Evolutionary conservation across 768 basidiomycete species (phyloP).

Genomic region (Trichaptum fuscoviolaceum): DNA sequence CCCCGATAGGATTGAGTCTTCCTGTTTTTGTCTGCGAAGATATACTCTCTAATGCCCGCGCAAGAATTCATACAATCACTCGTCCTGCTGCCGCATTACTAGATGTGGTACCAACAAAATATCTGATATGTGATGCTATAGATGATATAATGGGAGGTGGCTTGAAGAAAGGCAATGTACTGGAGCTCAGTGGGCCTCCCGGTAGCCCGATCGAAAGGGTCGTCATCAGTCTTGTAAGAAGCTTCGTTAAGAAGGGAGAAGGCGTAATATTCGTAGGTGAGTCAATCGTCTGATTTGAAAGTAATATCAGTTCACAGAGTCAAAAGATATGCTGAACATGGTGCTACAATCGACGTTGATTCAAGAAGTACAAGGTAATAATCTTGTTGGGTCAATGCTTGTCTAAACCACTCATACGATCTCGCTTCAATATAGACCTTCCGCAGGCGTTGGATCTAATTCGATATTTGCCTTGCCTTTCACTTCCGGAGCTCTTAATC

Average conservation of each 20-base stretch:
- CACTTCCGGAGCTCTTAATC: constrained; percentile 49
- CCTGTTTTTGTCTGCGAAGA: constrained; percentile 32
- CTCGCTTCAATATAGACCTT: not conserved
- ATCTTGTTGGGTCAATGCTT: not conserved
- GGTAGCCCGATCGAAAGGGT: constrained; percentile 61
- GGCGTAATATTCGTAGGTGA: constrained; percentile 65
- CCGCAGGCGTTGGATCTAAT: constrained; percentile 21
- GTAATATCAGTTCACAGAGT: constrained; percentile 2
- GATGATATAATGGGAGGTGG: constrained; percentile 55
- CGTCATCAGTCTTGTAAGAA: constrained; percentile 42
- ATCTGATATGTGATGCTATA: constrained; percentile 43
- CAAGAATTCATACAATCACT: constrained; percentile 33
- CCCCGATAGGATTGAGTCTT: constrained; percentile 4
- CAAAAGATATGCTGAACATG: constrained; percentile 46
- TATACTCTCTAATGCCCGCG: constrained; percentile 39
- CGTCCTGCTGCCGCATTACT: constrained; percentile 51
- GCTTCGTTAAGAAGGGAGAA: constrained; percentile 41
- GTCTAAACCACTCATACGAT: not conserved
- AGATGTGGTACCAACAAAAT: constrained; percentile 26
- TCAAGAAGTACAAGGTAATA: constrained; percentile 21
- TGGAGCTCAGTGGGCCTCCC: constrained; percentile 75
- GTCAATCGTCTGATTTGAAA: constrained; percentile 10
- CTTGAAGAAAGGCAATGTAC: constrained; percentile 50
- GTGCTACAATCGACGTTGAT: constrained; percentile 30
- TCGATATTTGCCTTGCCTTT: constrained; percentile 38